Conservation (phyloP, 768 basidiomycete genomes). For the Collybia mongolica region DNA sequence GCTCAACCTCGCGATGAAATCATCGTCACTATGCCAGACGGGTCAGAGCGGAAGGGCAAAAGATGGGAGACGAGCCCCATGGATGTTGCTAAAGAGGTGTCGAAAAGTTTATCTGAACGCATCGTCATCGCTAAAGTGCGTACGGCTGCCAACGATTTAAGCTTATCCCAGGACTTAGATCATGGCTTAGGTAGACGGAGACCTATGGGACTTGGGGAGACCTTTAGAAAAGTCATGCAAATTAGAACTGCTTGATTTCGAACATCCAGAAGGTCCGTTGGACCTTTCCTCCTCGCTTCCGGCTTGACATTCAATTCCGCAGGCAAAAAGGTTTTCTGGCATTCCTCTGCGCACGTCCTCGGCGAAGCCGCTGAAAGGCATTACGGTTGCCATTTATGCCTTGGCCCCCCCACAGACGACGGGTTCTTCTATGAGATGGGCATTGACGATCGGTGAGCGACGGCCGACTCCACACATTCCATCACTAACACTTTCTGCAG, state of each 20-base stretch:
- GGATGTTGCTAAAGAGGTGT: constrained; percentile 85
- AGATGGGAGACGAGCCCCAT: constrained; percentile 96
- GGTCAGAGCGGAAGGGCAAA: constrained; percentile 76
- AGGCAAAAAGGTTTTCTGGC: constrained; percentile 99
- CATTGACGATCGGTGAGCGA: constrained; percentile 67
- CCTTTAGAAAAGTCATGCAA: constrained; percentile 86
- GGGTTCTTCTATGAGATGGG: constrained; percentile 99
- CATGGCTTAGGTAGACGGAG: constrained; percentile 65
- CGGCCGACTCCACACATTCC: not conserved
- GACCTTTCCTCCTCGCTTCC: not conserved
- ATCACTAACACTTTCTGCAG: constrained; percentile 30
- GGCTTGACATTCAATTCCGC: constrained; percentile 6
- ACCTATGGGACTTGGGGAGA: constrained; percentile 92
- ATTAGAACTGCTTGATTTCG: constrained; percentile 89
- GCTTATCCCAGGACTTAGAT: constrained; percentile 4
- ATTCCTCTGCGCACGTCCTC: constrained; percentile 97
- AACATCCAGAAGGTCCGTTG: constrained; percentile 75
- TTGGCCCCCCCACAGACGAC: constrained; percentile 95
- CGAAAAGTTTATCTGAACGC: constrained; percentile 83
- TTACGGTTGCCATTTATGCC: constrained; percentile 95
- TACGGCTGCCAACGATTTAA: not conserved
- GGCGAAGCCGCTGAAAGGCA: constrained; percentile 96
- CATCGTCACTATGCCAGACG: constrained; percentile 81
- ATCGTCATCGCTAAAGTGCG: constrained; percentile 90
- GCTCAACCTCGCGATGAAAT: constrained; percentile 86